Conservation (phyloP, 257 asterid genomes). For the Sherardia arvensis region DNA sequence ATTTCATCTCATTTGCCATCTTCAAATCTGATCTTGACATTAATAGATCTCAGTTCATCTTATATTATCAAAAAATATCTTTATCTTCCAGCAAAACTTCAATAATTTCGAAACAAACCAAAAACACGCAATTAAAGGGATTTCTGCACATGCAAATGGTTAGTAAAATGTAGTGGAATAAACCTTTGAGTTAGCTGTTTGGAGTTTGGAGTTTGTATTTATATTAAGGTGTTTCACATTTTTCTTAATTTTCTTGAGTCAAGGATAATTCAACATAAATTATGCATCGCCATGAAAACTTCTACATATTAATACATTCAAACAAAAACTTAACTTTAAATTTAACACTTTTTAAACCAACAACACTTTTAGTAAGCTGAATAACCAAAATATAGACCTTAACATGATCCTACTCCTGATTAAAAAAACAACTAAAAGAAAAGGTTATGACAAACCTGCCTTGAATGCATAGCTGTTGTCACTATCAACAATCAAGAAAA, state of each 20-base stretch:
- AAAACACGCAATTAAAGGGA: background rate
- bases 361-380: background rate
- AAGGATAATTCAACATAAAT: background rate
- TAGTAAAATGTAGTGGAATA: background rate
- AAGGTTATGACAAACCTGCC: slow-evolving; percentile 98
- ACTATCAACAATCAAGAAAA: slow-evolving; percentile 82
- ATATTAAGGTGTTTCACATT: background rate
- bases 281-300: background rate
- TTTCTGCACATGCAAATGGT: background rate
- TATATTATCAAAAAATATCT: too few species aligned
- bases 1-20: background rate
- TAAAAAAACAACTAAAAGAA: slow-evolving; percentile 22
- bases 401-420: background rate
- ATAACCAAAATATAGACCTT: background rate
- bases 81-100: background rate
- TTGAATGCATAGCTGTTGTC: slow-evolving; percentile 96
- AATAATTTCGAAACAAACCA: background rate
- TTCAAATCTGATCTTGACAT: background rate
- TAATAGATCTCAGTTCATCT: too few species aligned
- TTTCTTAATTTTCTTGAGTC: background rate
- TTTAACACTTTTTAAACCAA: background rate
- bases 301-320: background rate
- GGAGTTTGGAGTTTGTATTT: too few species aligned
- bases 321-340: background rate
- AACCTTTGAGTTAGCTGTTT: background rate